Conservation (phyloP, 1,284 basidiomycete species). For the Ganoderma meredithae region DNA sequence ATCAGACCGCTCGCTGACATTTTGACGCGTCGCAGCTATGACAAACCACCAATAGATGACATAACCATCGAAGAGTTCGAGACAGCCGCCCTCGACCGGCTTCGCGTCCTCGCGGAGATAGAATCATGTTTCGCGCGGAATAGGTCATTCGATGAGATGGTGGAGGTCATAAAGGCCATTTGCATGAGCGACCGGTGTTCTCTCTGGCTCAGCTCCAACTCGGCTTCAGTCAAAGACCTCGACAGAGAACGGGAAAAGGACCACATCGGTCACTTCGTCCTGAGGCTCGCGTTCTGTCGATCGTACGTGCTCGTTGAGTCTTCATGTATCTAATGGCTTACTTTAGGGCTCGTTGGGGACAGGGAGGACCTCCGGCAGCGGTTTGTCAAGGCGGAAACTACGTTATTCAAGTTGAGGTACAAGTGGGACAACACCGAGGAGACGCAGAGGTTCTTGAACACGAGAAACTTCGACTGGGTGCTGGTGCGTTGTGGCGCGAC, state of each 20-base stretch:
- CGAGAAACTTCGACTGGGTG: slow-evolving; percentile 84
- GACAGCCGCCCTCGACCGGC: slow-evolving; percentile 87
- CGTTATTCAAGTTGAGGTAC: slow-evolving; percentile 87
- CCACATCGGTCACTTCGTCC: slow-evolving; percentile 94
- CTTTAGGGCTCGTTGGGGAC: background rate
- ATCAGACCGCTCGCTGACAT: slow-evolving; percentile 11
- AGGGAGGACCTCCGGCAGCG: slow-evolving; percentile 92
- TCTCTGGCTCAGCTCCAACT: slow-evolving; percentile 68
- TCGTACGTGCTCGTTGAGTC: slow-evolving; percentile 69
- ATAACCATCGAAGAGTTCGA: slow-evolving; percentile 98
- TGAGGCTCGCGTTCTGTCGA: slow-evolving; percentile 94
- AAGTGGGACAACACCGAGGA: slow-evolving; percentile 75
- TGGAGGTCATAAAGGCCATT: slow-evolving; percentile 64
- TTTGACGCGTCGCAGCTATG: slow-evolving; percentile 67
- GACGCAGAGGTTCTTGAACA: slow-evolving; percentile 73
- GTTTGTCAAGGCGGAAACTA: slow-evolving; percentile 91
- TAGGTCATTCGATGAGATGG: slow-evolving; percentile 80
- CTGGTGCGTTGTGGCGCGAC: slow-evolving; percentile 50
- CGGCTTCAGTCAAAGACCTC: slow-evolving; percentile 54
- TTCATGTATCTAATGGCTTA: background rate
- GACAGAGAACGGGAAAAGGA: slow-evolving; percentile 84
- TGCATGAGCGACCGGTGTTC: slow-evolving; percentile 70
- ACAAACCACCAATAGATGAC: slow-evolving; percentile 86
- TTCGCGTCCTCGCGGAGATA: slow-evolving; percentile 93
- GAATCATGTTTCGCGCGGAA: slow-evolving; percentile 93